These are phyloP conservation scores for Rhynchospora breviuscula DNA, from an alignment of 176 grass and related monocot genomes.

Conservation along the genomic window DNA sequence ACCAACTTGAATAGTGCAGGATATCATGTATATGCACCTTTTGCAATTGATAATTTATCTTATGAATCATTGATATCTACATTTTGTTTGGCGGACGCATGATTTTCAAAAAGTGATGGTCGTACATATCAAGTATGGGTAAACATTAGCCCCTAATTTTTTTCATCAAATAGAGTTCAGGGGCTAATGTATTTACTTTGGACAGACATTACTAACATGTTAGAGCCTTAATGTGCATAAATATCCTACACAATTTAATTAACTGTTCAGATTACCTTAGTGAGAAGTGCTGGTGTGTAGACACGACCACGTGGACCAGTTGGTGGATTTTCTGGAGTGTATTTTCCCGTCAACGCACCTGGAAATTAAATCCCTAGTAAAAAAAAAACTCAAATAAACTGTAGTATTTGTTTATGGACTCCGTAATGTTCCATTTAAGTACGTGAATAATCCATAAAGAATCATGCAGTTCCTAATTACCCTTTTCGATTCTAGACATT, in stretches of 20 bases:
- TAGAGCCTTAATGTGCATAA: too few species aligned
- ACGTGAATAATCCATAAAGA: background rate
- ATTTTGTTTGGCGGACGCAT: too few species aligned
- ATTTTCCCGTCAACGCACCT: constrained; percentile 70
- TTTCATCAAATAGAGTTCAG: background rate
- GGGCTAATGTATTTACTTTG: background rate
- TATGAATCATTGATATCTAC: background rate
- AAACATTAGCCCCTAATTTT: background rate
- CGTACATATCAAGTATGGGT: background rate
- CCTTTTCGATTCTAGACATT: background rate
- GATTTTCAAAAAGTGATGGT: background rate
- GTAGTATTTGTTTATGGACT: too few species aligned
- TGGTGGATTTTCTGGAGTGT: constrained; percentile 61
- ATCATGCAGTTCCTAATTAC: background rate
- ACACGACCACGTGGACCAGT: constrained; percentile 50
- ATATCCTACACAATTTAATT: background rate
- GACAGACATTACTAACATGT: too few species aligned
- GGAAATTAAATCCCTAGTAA: background rate
- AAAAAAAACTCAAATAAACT: background rate
- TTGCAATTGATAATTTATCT: background rate
- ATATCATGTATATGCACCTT: background rate
- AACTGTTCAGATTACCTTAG: constrained; percentile 32
- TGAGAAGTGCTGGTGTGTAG: constrained; percentile 61
- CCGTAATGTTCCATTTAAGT: background rate
- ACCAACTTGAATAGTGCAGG: background rate